Evolutionary conservation across 768 basidiomycete species (phyloP).

Genomic region (Clitopilus passeckerianus): DNA sequence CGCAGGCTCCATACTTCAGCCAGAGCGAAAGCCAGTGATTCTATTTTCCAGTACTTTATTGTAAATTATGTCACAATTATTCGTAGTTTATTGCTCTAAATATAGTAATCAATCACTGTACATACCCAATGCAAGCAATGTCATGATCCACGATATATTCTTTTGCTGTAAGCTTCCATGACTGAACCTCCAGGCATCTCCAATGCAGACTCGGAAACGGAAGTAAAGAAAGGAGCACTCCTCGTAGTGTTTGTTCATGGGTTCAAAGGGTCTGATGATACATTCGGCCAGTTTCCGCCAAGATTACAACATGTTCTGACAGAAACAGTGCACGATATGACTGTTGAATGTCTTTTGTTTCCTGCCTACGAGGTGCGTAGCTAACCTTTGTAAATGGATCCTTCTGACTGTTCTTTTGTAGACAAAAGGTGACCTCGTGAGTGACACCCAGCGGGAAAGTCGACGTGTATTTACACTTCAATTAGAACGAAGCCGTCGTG

Average conservation of each 20-base stretch:
- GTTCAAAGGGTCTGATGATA: conserved; percentile 58
- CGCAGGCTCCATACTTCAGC: conserved; percentile 52
- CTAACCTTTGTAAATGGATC: neutral
- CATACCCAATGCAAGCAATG: neutral
- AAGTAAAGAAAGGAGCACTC: conserved; percentile 36
- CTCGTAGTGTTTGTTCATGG: conserved; percentile 80
- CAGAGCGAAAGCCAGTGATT: conserved; percentile 30
- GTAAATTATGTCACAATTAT: too few relatives aligned
- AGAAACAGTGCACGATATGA: conserved; percentile 50
- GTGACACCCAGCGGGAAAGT: conserved; percentile 16
- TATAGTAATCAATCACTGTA: neutral
- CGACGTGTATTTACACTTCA: conserved; percentile 3
- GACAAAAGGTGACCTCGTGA: conserved; percentile 89
- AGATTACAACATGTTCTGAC: conserved; percentile 73
- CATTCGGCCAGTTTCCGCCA: conserved; percentile 75
- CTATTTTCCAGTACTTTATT: neutral
- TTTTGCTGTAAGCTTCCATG: neutral
- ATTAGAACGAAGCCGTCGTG: conserved; percentile 73
- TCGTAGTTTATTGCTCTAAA: neutral
- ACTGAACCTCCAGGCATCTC: neutral
- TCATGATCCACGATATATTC: neutral
- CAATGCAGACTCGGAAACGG: conserved; percentile 10
- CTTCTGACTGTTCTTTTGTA: conserved; percentile 18
- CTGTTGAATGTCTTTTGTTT: conserved; percentile 75
- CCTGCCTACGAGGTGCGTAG: conserved; percentile 78